Percentiles rank a stretch among this genome's conserved stretches.
Evolutionary conservation across 225 moss, liverwort and hornwort species (phyloP).

Genomic region (Asterella californica): DNA sequence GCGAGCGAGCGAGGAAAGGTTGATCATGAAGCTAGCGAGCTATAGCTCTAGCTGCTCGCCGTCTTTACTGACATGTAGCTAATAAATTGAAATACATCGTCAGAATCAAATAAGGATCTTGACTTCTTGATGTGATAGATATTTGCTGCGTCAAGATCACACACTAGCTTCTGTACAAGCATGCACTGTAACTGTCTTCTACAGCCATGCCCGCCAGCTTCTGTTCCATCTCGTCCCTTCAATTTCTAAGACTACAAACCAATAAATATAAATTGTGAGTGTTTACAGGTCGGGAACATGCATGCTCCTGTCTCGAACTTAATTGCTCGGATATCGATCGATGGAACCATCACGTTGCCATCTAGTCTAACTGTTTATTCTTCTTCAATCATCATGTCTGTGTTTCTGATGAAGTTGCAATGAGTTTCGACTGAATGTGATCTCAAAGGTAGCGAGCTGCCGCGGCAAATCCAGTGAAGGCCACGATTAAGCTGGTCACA

Average conservation of each 20-base stretch:
- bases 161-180: not conserved
- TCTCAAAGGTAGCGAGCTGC: not conserved
- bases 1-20: too few relatives aligned
- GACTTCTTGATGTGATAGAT: too few relatives aligned
- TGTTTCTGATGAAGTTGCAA: not conserved
- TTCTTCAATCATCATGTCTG: too few relatives aligned
- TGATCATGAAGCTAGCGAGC: too few relatives aligned
- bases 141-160: not conserved
- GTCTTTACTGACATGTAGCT: too few relatives aligned
- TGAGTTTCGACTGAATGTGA: not conserved
- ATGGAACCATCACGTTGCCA: not conserved
- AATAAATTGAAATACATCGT: too few relatives aligned
- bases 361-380: not conserved
- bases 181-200: not conserved
- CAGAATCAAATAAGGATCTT: too few relatives aligned
- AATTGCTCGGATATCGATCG: not conserved
- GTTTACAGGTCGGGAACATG: not conserved
- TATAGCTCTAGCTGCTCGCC: too few relatives aligned
- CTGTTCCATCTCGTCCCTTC: not conserved
- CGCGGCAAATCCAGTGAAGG: not conserved
- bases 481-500: not conserved
- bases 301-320: not conserved
- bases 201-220: not conserved
- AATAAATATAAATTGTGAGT: not conserved
- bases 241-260: not conserved